Percentiles rank a stretch among this genome's conserved stretches.
These are phyloP conservation scores for Salvia hispanica DNA, from an alignment of 257 asterid genomes.

Conservation along the genomic window DNA sequence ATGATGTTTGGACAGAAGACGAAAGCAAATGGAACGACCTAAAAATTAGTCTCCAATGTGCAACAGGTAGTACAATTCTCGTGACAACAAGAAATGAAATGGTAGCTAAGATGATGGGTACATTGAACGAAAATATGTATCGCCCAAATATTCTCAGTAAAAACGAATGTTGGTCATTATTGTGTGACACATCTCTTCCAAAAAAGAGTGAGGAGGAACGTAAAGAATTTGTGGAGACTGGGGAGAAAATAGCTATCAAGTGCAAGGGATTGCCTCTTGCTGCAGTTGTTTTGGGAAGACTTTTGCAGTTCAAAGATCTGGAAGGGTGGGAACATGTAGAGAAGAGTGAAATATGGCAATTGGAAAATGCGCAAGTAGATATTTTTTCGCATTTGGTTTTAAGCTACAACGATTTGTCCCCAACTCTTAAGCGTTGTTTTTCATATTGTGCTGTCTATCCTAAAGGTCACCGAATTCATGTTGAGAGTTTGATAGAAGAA, in stretches of 20 bases:
- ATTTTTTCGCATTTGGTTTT: background rate
- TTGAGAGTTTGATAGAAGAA: background rate
- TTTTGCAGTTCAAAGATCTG: background rate
- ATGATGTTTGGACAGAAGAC: constrained; percentile 31
- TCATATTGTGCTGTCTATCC: background rate
- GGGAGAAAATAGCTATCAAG: background rate
- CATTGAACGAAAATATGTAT: background rate
- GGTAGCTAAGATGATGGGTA: constrained; percentile 11
- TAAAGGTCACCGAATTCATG: background rate
- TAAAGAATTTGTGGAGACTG: background rate
- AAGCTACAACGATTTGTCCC: background rate
- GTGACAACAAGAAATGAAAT: constrained; percentile 13
- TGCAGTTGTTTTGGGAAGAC: background rate
- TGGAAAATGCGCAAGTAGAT: background rate
- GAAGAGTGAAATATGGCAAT: too few relatives aligned
- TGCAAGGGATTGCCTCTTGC: background rate
- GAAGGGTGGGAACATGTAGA: background rate
- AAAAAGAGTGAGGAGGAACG: background rate
- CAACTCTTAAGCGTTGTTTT: background rate
- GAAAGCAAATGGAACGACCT: constrained; percentile 10
- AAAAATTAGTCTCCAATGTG: background rate
- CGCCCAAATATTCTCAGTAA: background rate
- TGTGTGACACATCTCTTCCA: background rate
- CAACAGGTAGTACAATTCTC: background rate
- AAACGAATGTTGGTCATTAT: background rate